phyloP scores from a whole-genome alignment of 1,139 yeast species.

The Petasospora fabianii region DNA sequence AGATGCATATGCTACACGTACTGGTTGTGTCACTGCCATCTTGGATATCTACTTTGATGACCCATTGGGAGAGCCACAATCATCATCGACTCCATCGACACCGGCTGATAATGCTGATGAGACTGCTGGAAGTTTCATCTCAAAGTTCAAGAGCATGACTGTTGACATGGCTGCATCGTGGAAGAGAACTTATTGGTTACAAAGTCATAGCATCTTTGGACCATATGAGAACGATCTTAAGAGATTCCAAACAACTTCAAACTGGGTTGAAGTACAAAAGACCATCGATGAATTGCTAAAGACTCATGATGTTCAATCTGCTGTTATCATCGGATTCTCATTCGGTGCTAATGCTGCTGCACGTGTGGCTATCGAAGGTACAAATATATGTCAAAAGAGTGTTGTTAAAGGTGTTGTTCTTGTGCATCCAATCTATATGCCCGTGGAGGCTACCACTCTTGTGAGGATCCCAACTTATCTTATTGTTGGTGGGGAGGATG shows the following conservation, averaged over 20 bases:
- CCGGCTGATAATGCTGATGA: constrained; percentile 10
- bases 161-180: constrained; percentile 33
- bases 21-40: constrained; percentile 26
- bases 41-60: constrained; percentile 23
- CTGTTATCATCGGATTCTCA: constrained; percentile 36
- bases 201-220: constrained; percentile 32
- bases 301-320: constrained; percentile 31
- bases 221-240: constrained; percentile 12
- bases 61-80: constrained; percentile 14
- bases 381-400: constrained; percentile 10
- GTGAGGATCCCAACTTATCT: constrained; percentile 30
- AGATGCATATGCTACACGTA: constrained; percentile 25
- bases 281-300: constrained; percentile 33
- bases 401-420: constrained; percentile 32
- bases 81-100: neutral
- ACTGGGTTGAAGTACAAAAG: constrained; percentile 29
- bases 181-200: constrained; percentile 38
- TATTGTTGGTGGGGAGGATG: constrained; percentile 31
- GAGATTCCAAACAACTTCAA: constrained; percentile 24
- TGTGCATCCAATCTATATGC: constrained; percentile 34
- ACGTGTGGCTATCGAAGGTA: constrained; percentile 21
- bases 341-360: constrained; percentile 37
- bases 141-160: constrained; percentile 31
- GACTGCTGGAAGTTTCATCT: constrained; percentile 23
- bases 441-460: constrained; percentile 27